Percentiles rank a stretch among this genome's conserved stretches.
Conservation (phyloP, 805 yeast genomes). For the Naumovozyma baii region DNA sequence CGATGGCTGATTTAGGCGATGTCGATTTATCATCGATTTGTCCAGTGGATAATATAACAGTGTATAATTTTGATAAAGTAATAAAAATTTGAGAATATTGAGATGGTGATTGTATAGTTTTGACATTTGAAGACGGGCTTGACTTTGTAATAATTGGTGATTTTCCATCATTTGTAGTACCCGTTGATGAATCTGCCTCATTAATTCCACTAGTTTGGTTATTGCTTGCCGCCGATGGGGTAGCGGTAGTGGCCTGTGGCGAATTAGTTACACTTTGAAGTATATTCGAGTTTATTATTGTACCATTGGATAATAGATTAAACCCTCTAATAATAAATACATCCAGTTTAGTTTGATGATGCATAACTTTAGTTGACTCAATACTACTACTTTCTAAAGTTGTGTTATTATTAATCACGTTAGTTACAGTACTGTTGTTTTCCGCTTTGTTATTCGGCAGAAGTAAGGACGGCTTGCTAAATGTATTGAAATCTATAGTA, state of each 20-base stretch:
- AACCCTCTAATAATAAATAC: conserved; percentile 22
- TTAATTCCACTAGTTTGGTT: background rate
- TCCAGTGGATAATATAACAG: conserved; percentile 19
- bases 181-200: background rate
- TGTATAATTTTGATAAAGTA: conserved; percentile 23
- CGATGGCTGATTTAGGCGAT: conserved; percentile 28
- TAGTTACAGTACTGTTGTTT: background rate
- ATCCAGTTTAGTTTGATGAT: conserved; percentile 22
- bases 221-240: conserved; percentile 14
- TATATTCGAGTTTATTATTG: conserved; percentile 12
- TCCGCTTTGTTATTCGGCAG: background rate
- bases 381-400: background rate
- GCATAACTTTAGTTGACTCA: conserved; percentile 3
- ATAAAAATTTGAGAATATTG: conserved; percentile 18
- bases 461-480: background rate
- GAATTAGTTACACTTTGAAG: conserved; percentile 15
- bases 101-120: conserved; percentile 1
- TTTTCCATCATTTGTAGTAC: background rate
- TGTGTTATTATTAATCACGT: background rate
- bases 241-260: conserved; percentile 19
- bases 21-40: conserved; percentile 24
- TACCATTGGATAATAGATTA: conserved; percentile 14
- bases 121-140: background rate
- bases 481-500: background rate
- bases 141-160: background rate